Conservation (phyloP, 225 moss, liverwort and hornwort genomes). For the Polytrichum formosum region DNA sequence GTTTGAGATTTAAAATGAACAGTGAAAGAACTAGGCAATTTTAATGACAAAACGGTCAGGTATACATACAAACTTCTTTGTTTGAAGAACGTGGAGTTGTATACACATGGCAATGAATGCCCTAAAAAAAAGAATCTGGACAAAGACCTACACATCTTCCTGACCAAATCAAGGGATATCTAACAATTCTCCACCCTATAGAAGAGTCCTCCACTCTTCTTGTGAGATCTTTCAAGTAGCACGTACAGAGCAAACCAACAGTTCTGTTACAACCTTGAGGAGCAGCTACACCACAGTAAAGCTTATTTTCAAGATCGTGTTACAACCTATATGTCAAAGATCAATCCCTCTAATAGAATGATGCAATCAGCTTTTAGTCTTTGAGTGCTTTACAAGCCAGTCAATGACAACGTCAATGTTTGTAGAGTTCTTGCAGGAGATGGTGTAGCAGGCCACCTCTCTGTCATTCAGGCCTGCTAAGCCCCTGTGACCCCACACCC, state of each 20-base stretch:
- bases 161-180: conserved; percentile 24
- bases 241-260: conserved; percentile 24
- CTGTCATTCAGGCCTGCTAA: conserved; percentile 68
- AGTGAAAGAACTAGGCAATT: not conserved
- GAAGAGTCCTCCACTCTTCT: conserved; percentile 21
- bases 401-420: conserved; percentile 94
- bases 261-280: conserved; percentile 37
- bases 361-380: conserved; percentile 85
- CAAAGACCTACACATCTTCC: conserved; percentile 22
- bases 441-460: conserved; percentile 91
- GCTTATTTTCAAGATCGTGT: conserved; percentile 18
- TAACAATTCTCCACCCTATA: conserved; percentile 13
- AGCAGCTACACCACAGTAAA: conserved; percentile 24
- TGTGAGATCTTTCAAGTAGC: conserved; percentile 33
- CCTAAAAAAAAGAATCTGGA: conserved; percentile 50
- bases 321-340: conserved; percentile 8
- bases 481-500: conserved; percentile 46
- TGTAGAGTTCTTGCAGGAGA: conserved; percentile 94
- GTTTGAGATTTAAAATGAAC: not conserved
- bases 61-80: conserved; percentile 28
- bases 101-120: conserved; percentile 45
- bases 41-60: not conserved
- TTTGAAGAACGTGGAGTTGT: conserved; percentile 37
- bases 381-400: conserved; percentile 99
- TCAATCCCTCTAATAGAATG: conserved; percentile 9